phyloP scores from a whole-genome alignment of 1,284 basidiomycete genomes.

The Apiotrichum veenhuisii region DNA sequence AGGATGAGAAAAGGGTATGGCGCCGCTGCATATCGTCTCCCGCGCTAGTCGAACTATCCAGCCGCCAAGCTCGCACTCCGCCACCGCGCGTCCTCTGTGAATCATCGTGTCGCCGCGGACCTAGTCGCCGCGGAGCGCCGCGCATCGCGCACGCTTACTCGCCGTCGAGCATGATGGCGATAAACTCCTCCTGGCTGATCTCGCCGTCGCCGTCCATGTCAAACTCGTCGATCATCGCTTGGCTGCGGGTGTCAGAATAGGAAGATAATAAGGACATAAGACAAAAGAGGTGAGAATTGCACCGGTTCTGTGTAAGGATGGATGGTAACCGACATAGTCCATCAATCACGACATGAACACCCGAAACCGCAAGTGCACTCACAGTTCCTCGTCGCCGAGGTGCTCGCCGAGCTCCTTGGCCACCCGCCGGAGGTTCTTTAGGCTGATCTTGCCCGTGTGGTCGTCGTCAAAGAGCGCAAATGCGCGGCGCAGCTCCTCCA shows the following conservation, averaged over 20 bases:
- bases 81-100: too few relatives aligned
- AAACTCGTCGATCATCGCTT: slow-evolving; percentile 99
- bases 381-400: slow-evolving; percentile 96
- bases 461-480: slow-evolving; percentile 98
- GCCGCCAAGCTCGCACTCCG: neutral
- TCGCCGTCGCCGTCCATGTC: slow-evolving; percentile 98
- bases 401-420: slow-evolving; percentile 96
- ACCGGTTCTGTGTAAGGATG: too few relatives aligned
- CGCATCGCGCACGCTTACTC: slow-evolving; percentile 47
- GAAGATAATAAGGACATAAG: too few relatives aligned
- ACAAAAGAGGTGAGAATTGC: too few relatives aligned
- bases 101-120: too few relatives aligned
- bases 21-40: too few relatives aligned
- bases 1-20: too few relatives aligned
- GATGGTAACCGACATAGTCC: too few relatives aligned
- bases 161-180: slow-evolving; percentile 93
- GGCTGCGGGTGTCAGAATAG: slow-evolving; percentile 55
- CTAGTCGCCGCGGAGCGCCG: neutral
- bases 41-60: too few relatives aligned
- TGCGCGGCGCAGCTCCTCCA: slow-evolving; percentile 92
- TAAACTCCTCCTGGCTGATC: slow-evolving; percentile 65
- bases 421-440: slow-evolving; percentile 86
- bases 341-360: neutral
- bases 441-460: slow-evolving; percentile 86
- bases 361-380: slow-evolving; percentile 48